Percentiles rank a stretch among this genome's conserved stretches.
phyloP scores from a whole-genome alignment of 2,329 filamentous ascomycete species.

The Chaetomium strumarium region DNA sequence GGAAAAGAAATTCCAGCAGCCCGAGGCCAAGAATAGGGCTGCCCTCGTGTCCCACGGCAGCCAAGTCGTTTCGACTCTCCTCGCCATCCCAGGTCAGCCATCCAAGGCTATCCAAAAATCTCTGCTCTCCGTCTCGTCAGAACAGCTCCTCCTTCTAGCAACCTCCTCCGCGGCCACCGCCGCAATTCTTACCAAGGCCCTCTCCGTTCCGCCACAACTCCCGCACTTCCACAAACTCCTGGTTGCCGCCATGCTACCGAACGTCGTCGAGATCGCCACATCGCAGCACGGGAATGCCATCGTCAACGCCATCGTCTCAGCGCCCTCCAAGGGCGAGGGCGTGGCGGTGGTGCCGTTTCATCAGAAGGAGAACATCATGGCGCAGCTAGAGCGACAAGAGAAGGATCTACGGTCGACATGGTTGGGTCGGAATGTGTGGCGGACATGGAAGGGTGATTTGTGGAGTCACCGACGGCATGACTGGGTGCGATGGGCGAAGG shows the following conservation, averaged over 20 bases:
- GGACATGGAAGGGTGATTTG: slow-evolving; percentile 51
- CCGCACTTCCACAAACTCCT: slow-evolving; percentile 52
- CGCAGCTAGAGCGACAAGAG: slow-evolving; percentile 43
- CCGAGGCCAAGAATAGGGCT: slow-evolving; percentile 49
- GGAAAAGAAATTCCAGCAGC: slow-evolving; percentile 29
- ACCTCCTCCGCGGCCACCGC: slow-evolving; percentile 46
- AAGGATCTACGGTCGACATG: slow-evolving; percentile 46
- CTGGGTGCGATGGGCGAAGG: slow-evolving; percentile 54
- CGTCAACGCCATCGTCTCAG: slow-evolving; percentile 42
- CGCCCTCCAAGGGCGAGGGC: slow-evolving; percentile 41
- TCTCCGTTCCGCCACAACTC: slow-evolving; percentile 42
- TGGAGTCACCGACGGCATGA: slow-evolving; percentile 49
- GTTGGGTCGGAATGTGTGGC: slow-evolving; percentile 52
- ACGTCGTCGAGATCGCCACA: slow-evolving; percentile 40
- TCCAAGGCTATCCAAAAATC: slow-evolving; percentile 67
- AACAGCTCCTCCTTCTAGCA: slow-evolving; percentile 58
- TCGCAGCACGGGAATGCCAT: slow-evolving; percentile 49
- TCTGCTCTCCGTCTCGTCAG: slow-evolving; percentile 53
- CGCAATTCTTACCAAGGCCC: slow-evolving; percentile 45
- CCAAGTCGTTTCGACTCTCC: slow-evolving; percentile 72
- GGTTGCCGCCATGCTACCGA: slow-evolving; percentile 42
- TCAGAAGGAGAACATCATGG: slow-evolving; percentile 51
- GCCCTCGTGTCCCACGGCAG: slow-evolving; percentile 64
- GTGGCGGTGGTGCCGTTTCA: slow-evolving; percentile 50
- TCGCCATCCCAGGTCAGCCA: slow-evolving; percentile 64